Conservation (phyloP, 495 filamentous ascomycete species). For the Daldinia decipiens region DNA sequence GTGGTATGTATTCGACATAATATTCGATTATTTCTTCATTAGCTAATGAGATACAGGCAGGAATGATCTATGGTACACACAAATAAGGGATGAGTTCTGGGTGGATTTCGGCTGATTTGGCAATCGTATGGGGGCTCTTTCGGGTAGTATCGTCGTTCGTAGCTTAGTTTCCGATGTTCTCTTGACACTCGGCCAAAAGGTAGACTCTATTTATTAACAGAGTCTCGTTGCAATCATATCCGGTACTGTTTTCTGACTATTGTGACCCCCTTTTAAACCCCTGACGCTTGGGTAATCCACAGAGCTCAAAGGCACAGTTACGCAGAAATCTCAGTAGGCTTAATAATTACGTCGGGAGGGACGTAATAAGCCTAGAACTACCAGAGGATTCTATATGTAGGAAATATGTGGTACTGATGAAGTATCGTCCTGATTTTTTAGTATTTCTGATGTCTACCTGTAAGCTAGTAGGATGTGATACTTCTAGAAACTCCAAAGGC, state of each 20-base stretch:
- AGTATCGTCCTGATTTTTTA: too few relatives aligned
- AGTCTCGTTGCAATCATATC: not conserved
- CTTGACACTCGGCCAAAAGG: not conserved
- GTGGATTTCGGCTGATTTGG: slow-evolving; percentile 7
- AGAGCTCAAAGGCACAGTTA: not conserved
- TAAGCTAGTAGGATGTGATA: too few relatives aligned
- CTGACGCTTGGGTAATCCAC: not conserved
- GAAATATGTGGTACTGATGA: too few relatives aligned
- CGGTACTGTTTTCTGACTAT: not conserved
- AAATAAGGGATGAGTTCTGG: not conserved
- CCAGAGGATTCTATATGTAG: not conserved
- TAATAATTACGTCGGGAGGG: not conserved
- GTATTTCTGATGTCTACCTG: too few relatives aligned
- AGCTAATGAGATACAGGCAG: not conserved
- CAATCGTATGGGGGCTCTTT: not conserved
- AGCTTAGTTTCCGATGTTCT: not conserved
- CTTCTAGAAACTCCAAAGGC: too few relatives aligned
- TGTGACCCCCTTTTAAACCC: not conserved
- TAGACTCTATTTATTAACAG: not conserved
- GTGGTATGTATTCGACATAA: slow-evolving; percentile 29
- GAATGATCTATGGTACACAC: not conserved
- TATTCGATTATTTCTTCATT: not conserved
- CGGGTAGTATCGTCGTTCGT: not conserved
- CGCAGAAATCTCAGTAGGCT: not conserved
- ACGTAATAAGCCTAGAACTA: not conserved